Evolutionary conservation across 2,329 filamentous ascomycete species (phyloP).

Genomic region (Epichloe glyceriae): DNA sequence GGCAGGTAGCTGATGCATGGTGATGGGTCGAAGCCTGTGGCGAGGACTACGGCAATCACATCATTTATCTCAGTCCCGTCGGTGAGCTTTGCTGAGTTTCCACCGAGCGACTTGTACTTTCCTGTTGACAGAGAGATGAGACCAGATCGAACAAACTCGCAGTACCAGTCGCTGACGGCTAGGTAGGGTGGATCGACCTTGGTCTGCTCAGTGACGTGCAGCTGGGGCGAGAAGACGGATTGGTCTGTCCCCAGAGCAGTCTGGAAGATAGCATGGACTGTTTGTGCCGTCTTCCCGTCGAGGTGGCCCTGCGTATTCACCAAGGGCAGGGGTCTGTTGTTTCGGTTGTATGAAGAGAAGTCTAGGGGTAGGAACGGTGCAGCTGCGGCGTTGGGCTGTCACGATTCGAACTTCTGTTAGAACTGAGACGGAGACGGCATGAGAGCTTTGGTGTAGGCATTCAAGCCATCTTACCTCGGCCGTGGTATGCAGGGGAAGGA

Average conservation of each 20-base stretch:
- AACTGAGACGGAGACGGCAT: too few relatives aligned
- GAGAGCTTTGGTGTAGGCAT: not conserved
- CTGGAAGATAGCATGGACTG: constrained; percentile 38
- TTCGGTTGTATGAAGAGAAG: constrained; percentile 57
- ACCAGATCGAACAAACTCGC: constrained; percentile 58
- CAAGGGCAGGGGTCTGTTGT: constrained; percentile 45
- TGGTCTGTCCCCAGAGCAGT: constrained; percentile 40
- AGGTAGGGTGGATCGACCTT: constrained; percentile 47
- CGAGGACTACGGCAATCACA: constrained; percentile 56
- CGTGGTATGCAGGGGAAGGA: constrained; percentile 47
- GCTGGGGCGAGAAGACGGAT: constrained; percentile 30
- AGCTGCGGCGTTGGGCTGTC: constrained; percentile 30
- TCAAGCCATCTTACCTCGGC: constrained; percentile 29
- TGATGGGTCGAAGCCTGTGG: constrained; percentile 60
- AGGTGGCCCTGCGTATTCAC: constrained; percentile 53
- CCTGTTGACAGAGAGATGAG: constrained; percentile 40
- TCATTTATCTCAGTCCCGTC: constrained; percentile 30
- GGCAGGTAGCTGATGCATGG: constrained; percentile 54
- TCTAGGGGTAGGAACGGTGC: constrained; percentile 62
- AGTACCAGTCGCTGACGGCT: constrained; percentile 58
- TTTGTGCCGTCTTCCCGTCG: constrained; percentile 39
- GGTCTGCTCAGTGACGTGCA: constrained; percentile 26
- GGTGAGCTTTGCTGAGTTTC: constrained; percentile 22
- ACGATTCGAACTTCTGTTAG: too few relatives aligned
- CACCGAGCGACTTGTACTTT: constrained; percentile 24